These are phyloP conservation scores for Penicillium sp. DNA, from an alignment of 2,329 filamentous ascomycete genomes.

Conservation along the genomic window DNA sequence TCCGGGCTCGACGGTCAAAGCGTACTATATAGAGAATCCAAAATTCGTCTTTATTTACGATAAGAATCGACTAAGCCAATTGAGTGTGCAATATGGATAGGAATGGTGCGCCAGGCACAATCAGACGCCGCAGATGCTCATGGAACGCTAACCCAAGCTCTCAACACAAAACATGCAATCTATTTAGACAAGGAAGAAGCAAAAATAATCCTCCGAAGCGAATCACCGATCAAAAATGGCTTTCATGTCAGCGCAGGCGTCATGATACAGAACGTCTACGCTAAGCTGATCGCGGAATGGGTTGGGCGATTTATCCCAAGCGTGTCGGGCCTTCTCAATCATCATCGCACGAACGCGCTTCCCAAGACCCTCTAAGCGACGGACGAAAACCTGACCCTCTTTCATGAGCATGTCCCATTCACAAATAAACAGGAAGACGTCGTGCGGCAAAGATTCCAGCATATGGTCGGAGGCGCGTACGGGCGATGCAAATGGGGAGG, in stretches of 20 bases:
- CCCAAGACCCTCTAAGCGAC: constrained; percentile 41
- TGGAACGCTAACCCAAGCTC: background rate
- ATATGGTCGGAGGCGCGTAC: constrained; percentile 56
- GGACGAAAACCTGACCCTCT: constrained; percentile 53
- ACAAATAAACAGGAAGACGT: constrained; percentile 63
- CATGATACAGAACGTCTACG: constrained; percentile 44
- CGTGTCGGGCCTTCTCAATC: constrained; percentile 49
- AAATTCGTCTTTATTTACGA: background rate
- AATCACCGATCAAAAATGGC: constrained; percentile 38
- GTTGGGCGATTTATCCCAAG: constrained; percentile 51
- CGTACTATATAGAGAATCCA: background rate
- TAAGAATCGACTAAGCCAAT: background rate
- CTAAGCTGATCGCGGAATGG: constrained; percentile 47
- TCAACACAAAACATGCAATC: background rate
- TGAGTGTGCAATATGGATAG: background rate
- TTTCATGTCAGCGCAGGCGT: constrained; percentile 47
- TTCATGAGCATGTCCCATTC: constrained; percentile 68
- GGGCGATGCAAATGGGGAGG: constrained; percentile 61
- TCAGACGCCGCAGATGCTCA: background rate
- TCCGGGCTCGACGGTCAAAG: background rate
- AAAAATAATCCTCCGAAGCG: background rate
- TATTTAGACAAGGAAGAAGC: background rate
- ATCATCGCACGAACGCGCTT: constrained; percentile 48
- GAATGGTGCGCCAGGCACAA: background rate
- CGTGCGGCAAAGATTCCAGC: constrained; percentile 57